Evolutionary conservation across 495 filamentous ascomycete genomes (phyloP).

Genomic region (Aspergillus nanangensis): DNA sequence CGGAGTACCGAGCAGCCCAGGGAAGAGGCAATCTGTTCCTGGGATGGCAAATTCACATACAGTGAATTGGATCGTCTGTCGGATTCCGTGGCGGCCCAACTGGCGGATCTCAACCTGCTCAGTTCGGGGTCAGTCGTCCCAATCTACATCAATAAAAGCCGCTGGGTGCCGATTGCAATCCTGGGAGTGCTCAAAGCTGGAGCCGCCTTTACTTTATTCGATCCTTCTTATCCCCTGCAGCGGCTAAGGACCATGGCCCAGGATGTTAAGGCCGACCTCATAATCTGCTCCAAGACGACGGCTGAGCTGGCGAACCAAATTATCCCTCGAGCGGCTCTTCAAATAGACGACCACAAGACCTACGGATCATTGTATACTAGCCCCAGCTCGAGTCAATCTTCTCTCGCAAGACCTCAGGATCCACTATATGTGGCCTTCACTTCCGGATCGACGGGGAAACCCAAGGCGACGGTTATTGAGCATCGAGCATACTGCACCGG

Average conservation of each 20-base stretch:
- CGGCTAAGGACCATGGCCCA: slow-evolving; percentile 7
- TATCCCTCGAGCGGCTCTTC: too few species aligned
- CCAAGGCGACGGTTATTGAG: slow-evolving; percentile 62
- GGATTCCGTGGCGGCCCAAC: slow-evolving; percentile 3
- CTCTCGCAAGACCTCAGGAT: background rate
- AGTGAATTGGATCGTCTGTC: slow-evolving; percentile 13
- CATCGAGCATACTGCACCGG: background rate
- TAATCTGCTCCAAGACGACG: background rate
- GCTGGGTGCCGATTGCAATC: slow-evolving; percentile 12
- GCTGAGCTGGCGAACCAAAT: background rate
- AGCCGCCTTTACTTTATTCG: slow-evolving; percentile 12
- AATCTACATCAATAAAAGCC: slow-evolving; percentile 16
- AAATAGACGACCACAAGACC: background rate
- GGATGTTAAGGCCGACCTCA: background rate
- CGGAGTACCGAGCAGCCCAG: background rate
- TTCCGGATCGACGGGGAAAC: slow-evolving; percentile 60
- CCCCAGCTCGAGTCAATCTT: too few species aligned
- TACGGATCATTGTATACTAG: background rate
- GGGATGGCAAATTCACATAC: slow-evolving; percentile 19
- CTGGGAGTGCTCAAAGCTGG: slow-evolving; percentile 16
- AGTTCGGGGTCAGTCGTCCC: slow-evolving; percentile 13
- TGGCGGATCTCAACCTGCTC: slow-evolving; percentile 5
- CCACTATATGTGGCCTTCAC: slow-evolving; percentile 57
- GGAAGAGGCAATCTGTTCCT: slow-evolving; percentile 12
- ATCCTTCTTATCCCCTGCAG: slow-evolving; percentile 7